A percentile compares a stretch with the other conserved stretches of the same genome.
Evolutionary conservation across 2,329 filamentous ascomycete species (phyloP).

Genomic region (Berkeleyomyces basicola): DNA sequence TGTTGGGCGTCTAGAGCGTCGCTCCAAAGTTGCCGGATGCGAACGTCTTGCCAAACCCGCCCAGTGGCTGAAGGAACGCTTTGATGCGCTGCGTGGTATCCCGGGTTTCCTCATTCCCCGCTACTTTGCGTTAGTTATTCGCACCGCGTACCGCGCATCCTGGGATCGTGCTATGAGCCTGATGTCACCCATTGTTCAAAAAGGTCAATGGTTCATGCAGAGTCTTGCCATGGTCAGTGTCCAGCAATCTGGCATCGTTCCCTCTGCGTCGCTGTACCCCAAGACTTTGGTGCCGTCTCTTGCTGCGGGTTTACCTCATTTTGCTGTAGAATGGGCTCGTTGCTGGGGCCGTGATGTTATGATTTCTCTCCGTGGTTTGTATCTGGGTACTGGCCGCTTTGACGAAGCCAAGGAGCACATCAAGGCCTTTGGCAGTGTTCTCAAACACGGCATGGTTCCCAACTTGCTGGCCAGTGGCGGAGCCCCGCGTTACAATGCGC

Average conservation of each 20-base stretch:
- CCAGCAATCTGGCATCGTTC: slow-evolving; percentile 77
- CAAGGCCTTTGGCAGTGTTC: slow-evolving; percentile 78
- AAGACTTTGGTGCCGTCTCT: slow-evolving; percentile 69
- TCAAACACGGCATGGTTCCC: slow-evolving; percentile 97
- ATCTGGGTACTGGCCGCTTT: slow-evolving; percentile 75
- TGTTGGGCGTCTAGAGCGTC: slow-evolving; percentile 57
- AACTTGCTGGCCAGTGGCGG: slow-evolving; percentile 80
- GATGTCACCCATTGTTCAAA: slow-evolving; percentile 59
- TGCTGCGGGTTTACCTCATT: slow-evolving; percentile 86
- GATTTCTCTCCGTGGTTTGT: slow-evolving; percentile 85
- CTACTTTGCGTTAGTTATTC: slow-evolving; percentile 80
- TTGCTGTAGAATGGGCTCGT: slow-evolving; percentile 81
- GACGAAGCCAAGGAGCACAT: slow-evolving; percentile 88
- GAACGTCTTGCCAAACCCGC: slow-evolving; percentile 47
- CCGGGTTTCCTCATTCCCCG: slow-evolving; percentile 82
- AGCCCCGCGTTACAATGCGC: slow-evolving; percentile 80
- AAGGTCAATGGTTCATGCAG: slow-evolving; percentile 79
- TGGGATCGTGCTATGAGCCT: slow-evolving; percentile 62
- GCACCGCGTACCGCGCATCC: slow-evolving; percentile 74
- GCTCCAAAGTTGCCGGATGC: slow-evolving; percentile 46
- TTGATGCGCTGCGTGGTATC: slow-evolving; percentile 68
- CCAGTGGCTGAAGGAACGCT: slow-evolving; percentile 67
- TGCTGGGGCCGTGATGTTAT: slow-evolving; percentile 98
- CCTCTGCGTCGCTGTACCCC: slow-evolving; percentile 81
- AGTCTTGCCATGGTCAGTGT: slow-evolving; percentile 80